These are phyloP conservation scores for Albugo laibachii DNA, from an alignment of 352 stramenopile genomes.

Conservation along the genomic window DNA sequence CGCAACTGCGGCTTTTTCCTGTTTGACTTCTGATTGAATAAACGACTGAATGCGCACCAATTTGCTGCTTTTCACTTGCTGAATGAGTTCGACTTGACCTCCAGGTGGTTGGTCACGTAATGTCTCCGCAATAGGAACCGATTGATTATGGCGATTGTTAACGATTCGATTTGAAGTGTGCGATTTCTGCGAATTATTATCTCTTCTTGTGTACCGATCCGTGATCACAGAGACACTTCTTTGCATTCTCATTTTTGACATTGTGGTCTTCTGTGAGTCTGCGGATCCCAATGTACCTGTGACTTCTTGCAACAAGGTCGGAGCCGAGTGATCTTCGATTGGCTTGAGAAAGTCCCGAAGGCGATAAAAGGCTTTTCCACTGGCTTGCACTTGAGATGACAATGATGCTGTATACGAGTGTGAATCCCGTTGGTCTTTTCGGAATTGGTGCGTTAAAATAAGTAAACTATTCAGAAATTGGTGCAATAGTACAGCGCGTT, in stretches of 20 bases:
- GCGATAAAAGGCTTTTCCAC: slow-evolving; percentile 27
- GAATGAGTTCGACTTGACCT: not conserved
- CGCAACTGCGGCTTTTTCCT: not conserved
- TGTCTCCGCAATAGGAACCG: not conserved
- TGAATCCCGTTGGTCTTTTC: slow-evolving; percentile 37
- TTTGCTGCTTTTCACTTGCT: not conserved
- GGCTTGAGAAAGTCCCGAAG: slow-evolving; percentile 60
- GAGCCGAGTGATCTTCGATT: not conserved
- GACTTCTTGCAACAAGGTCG: not conserved
- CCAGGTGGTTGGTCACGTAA: not conserved
- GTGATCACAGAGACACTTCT: not conserved
- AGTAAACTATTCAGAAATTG: slow-evolving; percentile 57
- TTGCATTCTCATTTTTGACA: not conserved
- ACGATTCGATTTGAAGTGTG: not conserved
- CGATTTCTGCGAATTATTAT: not conserved
- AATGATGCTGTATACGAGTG: slow-evolving; percentile 2
- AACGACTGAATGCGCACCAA: not conserved
- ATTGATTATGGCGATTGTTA: not conserved
- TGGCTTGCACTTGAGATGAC: slow-evolving; percentile 13
- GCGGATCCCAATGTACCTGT: not conserved
- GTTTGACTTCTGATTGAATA: not conserved
- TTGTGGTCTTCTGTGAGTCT: not conserved
- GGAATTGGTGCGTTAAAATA: slow-evolving; percentile 48
- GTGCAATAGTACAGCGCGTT: slow-evolving; percentile 46
- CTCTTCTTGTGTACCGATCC: not conserved